phyloP scores from a whole-genome alignment of 2,329 filamentous ascomycete genomes.

The Fusarium brevicatenulatum region DNA sequence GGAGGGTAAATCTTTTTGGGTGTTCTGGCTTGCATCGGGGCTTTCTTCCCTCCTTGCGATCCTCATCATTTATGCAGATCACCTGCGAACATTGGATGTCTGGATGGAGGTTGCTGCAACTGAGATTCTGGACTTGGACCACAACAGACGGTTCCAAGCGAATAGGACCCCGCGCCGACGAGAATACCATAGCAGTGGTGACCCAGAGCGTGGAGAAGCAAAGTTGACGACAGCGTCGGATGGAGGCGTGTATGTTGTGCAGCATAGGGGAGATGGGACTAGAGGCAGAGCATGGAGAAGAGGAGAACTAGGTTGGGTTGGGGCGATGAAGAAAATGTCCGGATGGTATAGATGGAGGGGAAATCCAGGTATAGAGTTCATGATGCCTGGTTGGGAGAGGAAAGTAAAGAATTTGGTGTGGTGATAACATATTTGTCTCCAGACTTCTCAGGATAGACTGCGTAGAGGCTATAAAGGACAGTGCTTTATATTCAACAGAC shows the following conservation, averaged over 20 bases:
- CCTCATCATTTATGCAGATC: slow-evolving; percentile 60
- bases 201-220: slow-evolving; percentile 45
- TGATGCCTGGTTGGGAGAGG: slow-evolving; percentile 42
- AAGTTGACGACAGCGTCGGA: slow-evolving; percentile 47
- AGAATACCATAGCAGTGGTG: slow-evolving; percentile 32
- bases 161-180: slow-evolving; percentile 44
- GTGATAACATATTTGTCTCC: background rate
- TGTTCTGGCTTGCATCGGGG: slow-evolving; percentile 59
- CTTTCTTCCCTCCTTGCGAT: slow-evolving; percentile 53
- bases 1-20: slow-evolving; percentile 54
- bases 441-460: background rate
- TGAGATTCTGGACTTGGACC: slow-evolving; percentile 41
- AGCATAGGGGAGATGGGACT: slow-evolving; percentile 43
- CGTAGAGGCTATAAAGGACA: background rate
- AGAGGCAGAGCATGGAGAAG: slow-evolving; percentile 54
- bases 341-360: slow-evolving; percentile 48
- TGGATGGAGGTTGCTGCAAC: slow-evolving; percentile 56
- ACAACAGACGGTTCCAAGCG: slow-evolving; percentile 20
- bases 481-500: background rate
- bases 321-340: slow-evolving; percentile 56
- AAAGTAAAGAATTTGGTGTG: slow-evolving; percentile 26
- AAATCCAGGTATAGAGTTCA: slow-evolving; percentile 42
- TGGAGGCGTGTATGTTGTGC: slow-evolving; percentile 45
- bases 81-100: slow-evolving; percentile 57
- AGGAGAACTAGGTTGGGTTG: slow-evolving; percentile 58